phyloP scores from a whole-genome alignment of 73 alveolate species.

The Paramecium bursaria region DNA sequence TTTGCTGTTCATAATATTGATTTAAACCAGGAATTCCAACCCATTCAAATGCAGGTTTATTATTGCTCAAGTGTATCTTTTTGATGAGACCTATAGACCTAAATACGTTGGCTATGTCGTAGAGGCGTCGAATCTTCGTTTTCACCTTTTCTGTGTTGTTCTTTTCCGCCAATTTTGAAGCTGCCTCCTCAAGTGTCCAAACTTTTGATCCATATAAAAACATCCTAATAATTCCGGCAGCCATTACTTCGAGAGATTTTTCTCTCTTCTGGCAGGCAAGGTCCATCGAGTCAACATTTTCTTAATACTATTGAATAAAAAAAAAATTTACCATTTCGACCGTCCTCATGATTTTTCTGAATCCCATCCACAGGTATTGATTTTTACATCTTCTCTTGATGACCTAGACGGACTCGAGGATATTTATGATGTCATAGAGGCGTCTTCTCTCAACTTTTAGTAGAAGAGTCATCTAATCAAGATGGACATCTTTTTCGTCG shows the following conservation, averaged over 20 bases:
- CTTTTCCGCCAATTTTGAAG: constrained; percentile 71
- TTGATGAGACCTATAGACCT: constrained; percentile 79
- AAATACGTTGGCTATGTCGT: constrained; percentile 87
- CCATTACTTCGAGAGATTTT: constrained; percentile 80
- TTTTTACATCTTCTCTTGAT: constrained; percentile 80
- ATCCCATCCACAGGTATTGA: constrained; percentile 83
- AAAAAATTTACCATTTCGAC: constrained; percentile 19
- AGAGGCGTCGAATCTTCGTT: constrained; percentile 82
- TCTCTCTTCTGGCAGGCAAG: constrained; percentile 70
- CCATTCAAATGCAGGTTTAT: constrained; percentile 89
- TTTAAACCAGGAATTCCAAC: constrained; percentile 78
- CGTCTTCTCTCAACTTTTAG: constrained; percentile 81
- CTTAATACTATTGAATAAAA: constrained; percentile 40
- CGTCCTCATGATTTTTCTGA: constrained; percentile 67
- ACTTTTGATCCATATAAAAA: constrained; percentile 72
- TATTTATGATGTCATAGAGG: constrained; percentile 85
- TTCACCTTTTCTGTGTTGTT: constrained; percentile 75
- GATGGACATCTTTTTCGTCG: constrained; percentile 65
- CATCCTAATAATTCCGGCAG: constrained; percentile 75
- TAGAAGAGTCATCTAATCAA: constrained; percentile 75
- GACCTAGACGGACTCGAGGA: constrained; percentile 80
- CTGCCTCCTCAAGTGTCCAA: constrained; percentile 87
- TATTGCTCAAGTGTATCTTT: constrained; percentile 72
- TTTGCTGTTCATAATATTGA: no score
- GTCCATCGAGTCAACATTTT: constrained; percentile 5